Evolutionary conservation across 2,329 filamentous ascomycete species (phyloP), one percentile per base, ranked within the genome.

Genomic region (Sarocladium strictum): DNA sequence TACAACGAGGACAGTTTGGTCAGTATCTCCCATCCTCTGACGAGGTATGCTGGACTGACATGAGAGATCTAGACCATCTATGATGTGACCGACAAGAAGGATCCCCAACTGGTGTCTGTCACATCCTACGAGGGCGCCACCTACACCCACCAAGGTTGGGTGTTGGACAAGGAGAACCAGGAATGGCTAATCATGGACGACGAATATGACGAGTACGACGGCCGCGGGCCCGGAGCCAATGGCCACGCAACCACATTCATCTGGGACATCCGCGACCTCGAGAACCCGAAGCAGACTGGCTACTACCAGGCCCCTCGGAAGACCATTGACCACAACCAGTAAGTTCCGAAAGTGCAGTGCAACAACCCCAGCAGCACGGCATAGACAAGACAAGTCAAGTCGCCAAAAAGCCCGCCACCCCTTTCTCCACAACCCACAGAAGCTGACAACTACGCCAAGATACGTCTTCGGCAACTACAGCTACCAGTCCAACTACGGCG

Each of bases 81-180:
- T 61, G 77, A 80, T 56, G 71, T 80, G 1, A 79, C 76, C 1
- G 65, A 79, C 61, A 78, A 79, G 68, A 64, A 68, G 6, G 63
- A 67, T 29, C 72, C 68, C 38, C 70, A 77, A 56, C 71, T 82
- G 58, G 68, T 72, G 51, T 81, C 79, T 26, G 70, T 71, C 38
- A 81, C 78, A 12, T 75, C 75, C 0, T 83, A 83, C 62, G 73
- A 76, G 21, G 80, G 80, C 40, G 78, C 78, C 7, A 66, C 74
- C 3, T 84, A 83, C 67, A 81, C 78, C 1, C 81, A 84, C 62
- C 81, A 84, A 59, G 81, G 81, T 6, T 77, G 75, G 68, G 69
- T 83, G 3, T 69, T 80, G 23, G 74, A 80, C 61, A 63, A 65
- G 1, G 63, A 70, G 32, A 72, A 65, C 53, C 67, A 74, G 38